A percentile compares a stretch with the other conserved stretches of the same genome.
Evolutionary conservation across 2,329 filamentous ascomycete genomes (phyloP).

Genomic region (Monosporascus cannonballus): DNA sequence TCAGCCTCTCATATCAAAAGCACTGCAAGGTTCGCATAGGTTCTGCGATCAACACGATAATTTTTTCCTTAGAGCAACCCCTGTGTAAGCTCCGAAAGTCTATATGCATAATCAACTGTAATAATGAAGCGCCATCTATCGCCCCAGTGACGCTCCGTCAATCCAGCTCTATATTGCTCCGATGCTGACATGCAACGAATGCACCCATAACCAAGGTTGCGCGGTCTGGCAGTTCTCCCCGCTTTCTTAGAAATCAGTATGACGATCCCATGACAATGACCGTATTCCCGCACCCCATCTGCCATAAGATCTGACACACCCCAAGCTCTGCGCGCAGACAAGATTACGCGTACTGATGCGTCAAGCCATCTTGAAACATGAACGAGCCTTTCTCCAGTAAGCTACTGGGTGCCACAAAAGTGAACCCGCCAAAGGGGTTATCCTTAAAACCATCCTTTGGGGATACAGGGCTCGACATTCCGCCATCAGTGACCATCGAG

Average conservation of each 20-base stretch:
- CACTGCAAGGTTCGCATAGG: no score
- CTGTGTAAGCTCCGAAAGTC: no score
- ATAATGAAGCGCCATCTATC: no score
- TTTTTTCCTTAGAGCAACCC: no score
- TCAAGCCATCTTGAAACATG: slow-evolving; percentile 15
- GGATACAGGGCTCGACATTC: slow-evolving; percentile 33
- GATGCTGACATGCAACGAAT: no score
- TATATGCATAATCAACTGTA: no score
- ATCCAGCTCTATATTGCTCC: no score
- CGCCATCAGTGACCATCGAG: slow-evolving; percentile 50
- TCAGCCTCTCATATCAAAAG: no score
- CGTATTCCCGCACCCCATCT: not conserved
- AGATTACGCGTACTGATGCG: not conserved
- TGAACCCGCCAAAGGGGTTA: slow-evolving; percentile 58
- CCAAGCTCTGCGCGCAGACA: not conserved
- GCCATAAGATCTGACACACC: not conserved
- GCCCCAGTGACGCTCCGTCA: no score
- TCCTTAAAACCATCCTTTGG: slow-evolving; percentile 37
- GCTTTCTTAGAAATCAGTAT: not conserved
- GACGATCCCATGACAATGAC: not conserved
- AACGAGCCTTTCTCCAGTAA: slow-evolving; percentile 46
- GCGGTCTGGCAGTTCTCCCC: no score
- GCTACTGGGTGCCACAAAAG: slow-evolving; percentile 55
- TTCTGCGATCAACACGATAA: no score
- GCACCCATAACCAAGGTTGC: no score